These are phyloP conservation scores for Scytalidium sp. DNA, from an alignment of 2,329 filamentous ascomycete species.

Conservation along the genomic window DNA sequence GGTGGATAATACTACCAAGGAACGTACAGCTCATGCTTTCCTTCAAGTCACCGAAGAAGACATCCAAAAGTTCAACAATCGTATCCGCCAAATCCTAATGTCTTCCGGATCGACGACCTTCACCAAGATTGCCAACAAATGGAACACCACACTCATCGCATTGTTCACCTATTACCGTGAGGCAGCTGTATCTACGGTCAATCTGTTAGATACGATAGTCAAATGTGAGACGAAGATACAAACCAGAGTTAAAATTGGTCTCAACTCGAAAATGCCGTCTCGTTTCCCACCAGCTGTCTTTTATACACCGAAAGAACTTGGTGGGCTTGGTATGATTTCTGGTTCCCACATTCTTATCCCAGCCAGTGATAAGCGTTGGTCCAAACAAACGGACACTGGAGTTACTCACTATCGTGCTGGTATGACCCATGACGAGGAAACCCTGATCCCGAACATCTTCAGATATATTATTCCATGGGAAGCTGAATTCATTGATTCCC, in stretches of 20 bases:
- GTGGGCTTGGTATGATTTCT: slow-evolving; percentile 97
- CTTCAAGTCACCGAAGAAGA: slow-evolving; percentile 97
- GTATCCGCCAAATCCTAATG: slow-evolving; percentile 98
- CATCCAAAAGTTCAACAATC: slow-evolving; percentile 98
- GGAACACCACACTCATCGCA: slow-evolving; percentile 96
- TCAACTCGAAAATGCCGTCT: slow-evolving; percentile 99
- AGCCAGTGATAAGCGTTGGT: slow-evolving; percentile 96
- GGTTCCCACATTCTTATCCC: slow-evolving; percentile 97
- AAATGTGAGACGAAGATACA: slow-evolving; percentile 99
- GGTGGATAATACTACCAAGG: slow-evolving; percentile 94
- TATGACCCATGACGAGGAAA: slow-evolving; percentile 98
- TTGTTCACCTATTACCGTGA: slow-evolving; percentile 99
- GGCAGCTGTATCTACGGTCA: slow-evolving; percentile 92
- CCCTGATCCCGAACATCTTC: slow-evolving; percentile 97
- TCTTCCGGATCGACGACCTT: slow-evolving; percentile 99
- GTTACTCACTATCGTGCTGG: slow-evolving; percentile 96
- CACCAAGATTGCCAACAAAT: slow-evolving; percentile 99
- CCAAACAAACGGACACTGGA: slow-evolving; percentile 94
- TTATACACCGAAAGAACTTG: slow-evolving; percentile 96
- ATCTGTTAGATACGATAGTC: slow-evolving; percentile 93
- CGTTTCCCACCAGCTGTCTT: slow-evolving; percentile 98
- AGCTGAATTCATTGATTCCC: slow-evolving; percentile 97
- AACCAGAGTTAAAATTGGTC: slow-evolving; percentile 94
- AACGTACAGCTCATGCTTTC: slow-evolving; percentile 96
- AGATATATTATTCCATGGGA: slow-evolving; percentile 99